phyloP scores from a whole-genome alignment of 768 basidiomycete species.

The Tricholoma sp. region DNA sequence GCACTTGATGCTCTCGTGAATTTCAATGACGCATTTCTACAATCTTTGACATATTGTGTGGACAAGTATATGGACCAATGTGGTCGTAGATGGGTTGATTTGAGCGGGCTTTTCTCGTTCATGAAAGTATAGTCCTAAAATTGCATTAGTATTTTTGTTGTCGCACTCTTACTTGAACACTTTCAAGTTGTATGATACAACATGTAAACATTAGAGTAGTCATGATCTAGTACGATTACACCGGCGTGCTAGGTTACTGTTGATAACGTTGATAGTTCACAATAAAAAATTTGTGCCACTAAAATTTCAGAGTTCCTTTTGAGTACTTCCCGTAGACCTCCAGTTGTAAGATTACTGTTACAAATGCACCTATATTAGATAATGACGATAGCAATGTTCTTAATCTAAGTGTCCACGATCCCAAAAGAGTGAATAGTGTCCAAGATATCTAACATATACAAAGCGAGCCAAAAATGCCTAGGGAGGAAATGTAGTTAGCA shows the following conservation, averaged over 20 bases:
- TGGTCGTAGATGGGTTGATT: constrained; percentile 86
- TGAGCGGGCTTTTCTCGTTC: constrained; percentile 74
- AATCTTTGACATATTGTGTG: constrained; percentile 49
- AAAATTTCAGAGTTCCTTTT: too few species aligned
- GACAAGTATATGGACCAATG: constrained; percentile 82
- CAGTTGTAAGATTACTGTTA: neutral
- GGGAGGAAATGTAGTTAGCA: neutral
- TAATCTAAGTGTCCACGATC: neutral
- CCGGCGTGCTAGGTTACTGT: too few species aligned
- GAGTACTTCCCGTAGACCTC: too few species aligned
- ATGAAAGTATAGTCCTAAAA: constrained; percentile 49
- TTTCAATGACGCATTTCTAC: constrained; percentile 48
- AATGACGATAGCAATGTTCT: neutral
- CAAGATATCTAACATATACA: neutral
- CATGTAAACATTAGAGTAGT: too few species aligned
- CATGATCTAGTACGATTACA: too few species aligned
- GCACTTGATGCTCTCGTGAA: constrained; percentile 45
- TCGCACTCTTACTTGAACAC: neutral
- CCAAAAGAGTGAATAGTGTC: neutral
- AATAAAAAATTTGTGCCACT: too few species aligned
- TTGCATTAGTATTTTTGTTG: neutral
- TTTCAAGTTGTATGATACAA: too few species aligned
- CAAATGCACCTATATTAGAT: neutral
- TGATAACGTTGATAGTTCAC: too few species aligned
- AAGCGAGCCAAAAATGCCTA: neutral